Percentiles rank a stretch among this genome's conserved stretches.
Conservation (phyloP, 2,329 filamentous ascomycete species). For the Penicillium sp. region DNA sequence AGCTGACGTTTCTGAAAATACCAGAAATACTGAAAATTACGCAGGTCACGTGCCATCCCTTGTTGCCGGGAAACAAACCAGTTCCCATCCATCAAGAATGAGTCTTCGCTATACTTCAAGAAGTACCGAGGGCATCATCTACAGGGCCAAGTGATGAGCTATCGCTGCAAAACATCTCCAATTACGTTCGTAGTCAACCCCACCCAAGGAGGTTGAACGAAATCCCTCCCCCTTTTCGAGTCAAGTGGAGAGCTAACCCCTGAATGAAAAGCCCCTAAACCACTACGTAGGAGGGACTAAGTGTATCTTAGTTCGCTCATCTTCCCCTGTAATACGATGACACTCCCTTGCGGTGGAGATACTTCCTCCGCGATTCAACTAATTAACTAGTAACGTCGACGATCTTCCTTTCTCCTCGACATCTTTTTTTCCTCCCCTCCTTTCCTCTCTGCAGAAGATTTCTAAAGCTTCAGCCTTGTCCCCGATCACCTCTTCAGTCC, state of each 20-base stretch:
- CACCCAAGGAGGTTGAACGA: neutral
- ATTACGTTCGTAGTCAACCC: neutral
- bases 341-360: conserved; percentile 3
- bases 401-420: conserved; percentile 12
- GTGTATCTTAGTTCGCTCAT: neutral
- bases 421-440: conserved; percentile 6
- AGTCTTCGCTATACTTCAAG: neutral
- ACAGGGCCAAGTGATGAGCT: neutral
- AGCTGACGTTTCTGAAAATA: neutral
- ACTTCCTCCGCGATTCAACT: conserved; percentile 5
- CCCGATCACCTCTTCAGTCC: neutral
- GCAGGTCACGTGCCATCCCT: neutral
- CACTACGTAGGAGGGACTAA: neutral
- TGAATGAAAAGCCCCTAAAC: neutral
- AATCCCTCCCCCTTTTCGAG: neutral
- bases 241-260: neutral
- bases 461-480: neutral
- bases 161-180: neutral
- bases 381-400: conserved; percentile 8
- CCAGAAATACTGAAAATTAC: neutral
- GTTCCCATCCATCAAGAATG: neutral
- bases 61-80: neutral
- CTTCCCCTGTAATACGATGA: conserved; percentile 16
- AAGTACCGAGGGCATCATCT: neutral
- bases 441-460: neutral